Percentiles rank a stretch among this genome's conserved stretches.
Evolutionary conservation across 352 stramenopile species (phyloP).

Genomic region (Phytopythium litorale): DNA sequence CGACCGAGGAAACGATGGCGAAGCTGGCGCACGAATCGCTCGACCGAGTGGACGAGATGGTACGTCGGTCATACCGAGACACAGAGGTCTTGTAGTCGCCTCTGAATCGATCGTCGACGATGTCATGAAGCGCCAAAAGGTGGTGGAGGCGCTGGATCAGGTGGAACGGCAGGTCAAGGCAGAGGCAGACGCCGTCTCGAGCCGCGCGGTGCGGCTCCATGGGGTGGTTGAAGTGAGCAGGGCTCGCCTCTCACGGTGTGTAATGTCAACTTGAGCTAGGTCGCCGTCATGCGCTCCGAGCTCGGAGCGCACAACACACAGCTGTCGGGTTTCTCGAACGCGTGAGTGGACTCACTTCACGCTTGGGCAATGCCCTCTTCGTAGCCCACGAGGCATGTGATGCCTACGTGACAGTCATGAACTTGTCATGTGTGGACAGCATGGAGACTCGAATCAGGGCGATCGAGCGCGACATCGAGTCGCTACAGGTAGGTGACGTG

Average conservation of each 20-base stretch:
- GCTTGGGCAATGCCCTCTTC: not conserved
- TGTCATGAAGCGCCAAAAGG: conserved; percentile 19
- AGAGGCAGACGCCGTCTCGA: conserved; percentile 18
- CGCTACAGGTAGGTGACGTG: not conserved
- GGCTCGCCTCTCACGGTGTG: not conserved
- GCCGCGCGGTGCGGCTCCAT: not conserved
- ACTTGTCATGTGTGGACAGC: not conserved
- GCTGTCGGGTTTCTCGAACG: not conserved
- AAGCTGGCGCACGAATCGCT: conserved; percentile 29
- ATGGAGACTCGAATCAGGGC: not conserved
- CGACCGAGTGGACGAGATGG: conserved; percentile 40
- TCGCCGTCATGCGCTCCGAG: not conserved
- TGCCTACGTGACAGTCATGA: not conserved
- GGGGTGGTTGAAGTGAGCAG: not conserved
- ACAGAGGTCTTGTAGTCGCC: not conserved
- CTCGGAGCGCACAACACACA: not conserved
- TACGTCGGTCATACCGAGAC: conserved; percentile 7
- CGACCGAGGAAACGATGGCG: conserved; percentile 42
- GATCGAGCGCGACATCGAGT: not conserved
- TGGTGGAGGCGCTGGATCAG: conserved; percentile 30
- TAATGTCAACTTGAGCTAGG: not conserved
- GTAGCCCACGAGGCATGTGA: not conserved
- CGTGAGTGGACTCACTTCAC: not conserved
- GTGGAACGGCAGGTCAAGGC: conserved; percentile 35
- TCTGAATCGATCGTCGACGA: not conserved